These are phyloP conservation scores for Lolium perenne DNA, from an alignment of 176 grass and related monocot species.

Conservation along the genomic window DNA sequence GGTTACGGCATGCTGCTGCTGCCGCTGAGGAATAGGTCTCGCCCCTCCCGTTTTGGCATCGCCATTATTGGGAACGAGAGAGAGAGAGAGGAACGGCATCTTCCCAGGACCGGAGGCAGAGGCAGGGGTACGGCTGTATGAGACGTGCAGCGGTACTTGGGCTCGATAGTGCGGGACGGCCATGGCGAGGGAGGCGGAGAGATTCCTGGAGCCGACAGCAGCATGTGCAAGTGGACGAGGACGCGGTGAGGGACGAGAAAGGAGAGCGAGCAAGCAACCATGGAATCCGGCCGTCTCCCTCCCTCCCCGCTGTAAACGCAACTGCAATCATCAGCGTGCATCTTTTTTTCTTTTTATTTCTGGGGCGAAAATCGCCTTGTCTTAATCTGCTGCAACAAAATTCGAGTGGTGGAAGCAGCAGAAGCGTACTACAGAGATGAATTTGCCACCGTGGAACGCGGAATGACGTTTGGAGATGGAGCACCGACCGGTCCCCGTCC, in stretches of 20 bases:
- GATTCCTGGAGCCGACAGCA: slow-evolving; percentile 1
- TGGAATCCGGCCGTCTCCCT: neutral
- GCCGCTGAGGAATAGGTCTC: slow-evolving; percentile 34
- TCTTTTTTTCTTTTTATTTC: no score
- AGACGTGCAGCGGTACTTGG: neutral
- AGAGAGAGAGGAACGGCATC: no score
- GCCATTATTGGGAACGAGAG: slow-evolving; percentile 41
- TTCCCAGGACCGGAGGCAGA: neutral
- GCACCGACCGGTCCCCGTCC: neutral
- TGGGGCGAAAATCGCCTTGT: no score
- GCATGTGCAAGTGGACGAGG: slow-evolving; percentile 23
- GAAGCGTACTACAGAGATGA: neutral
- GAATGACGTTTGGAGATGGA: no score
- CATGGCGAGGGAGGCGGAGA: neutral
- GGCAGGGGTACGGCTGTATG: neutral
- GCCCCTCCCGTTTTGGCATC: slow-evolving; percentile 43
- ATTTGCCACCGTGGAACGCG: neutral
- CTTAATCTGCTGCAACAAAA: neutral
- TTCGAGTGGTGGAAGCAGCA: neutral
- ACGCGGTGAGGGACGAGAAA: no score
- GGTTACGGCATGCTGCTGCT: neutral
- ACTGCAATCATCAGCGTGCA: neutral
- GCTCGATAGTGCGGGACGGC: neutral
- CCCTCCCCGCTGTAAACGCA: neutral
- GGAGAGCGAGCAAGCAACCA: slow-evolving; percentile 9